Base-by-base conservation (phyloP, 352 stramenopile genomes). In the Globisporangium rhizosaccharum region DNA sequence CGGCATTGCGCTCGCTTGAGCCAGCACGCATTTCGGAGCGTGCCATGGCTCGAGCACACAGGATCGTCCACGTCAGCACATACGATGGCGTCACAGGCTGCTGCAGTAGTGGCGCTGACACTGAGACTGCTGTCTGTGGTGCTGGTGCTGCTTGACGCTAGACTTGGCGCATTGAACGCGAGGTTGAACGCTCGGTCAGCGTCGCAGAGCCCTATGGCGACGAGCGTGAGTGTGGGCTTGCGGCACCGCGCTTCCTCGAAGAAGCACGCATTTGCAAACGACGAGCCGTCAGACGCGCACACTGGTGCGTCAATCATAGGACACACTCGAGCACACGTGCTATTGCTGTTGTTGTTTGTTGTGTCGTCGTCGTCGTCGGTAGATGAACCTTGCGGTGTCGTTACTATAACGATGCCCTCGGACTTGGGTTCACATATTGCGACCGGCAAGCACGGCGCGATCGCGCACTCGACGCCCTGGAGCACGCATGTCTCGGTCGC, bases 231-330 rank as follows among this genome's bases (percentile, higher is more conserved):
- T 5, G 51, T 39, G 4, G 65, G 52, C 12, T 26, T 26, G n/a
- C 30, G 47, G 49, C 75, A 88, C 48, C 74, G 68, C 3, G 72
- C 75, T 55, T 70, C 51, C n/a, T 81, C 64, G 25, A 88, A 70
- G 57, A 78, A 84, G 50, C 78, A 88, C 28, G 53, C 41, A 54
- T 85, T 88, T 2, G 67, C 67, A 28, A 84, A 88, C 26, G 78
- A 76, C 3, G 75, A 60, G 15, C 55, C 53, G 45, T 85, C 53
- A 0, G 75, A 85, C 10, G 63, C 75, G 30, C 78, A 85, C 15
- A 85, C 71, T 12, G 75, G 75, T 1, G 71, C 63, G 53, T 65
- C 59, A 12, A 77, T 51, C 25, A 73, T 62, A 23, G 76, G 69
- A 36, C 75, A 86, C 42, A 63, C 57, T 0, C 66, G 53, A 2